phyloP scores from a whole-genome alignment of 1,284 basidiomycete genomes.

The Sanghuangporus baumii region DNA sequence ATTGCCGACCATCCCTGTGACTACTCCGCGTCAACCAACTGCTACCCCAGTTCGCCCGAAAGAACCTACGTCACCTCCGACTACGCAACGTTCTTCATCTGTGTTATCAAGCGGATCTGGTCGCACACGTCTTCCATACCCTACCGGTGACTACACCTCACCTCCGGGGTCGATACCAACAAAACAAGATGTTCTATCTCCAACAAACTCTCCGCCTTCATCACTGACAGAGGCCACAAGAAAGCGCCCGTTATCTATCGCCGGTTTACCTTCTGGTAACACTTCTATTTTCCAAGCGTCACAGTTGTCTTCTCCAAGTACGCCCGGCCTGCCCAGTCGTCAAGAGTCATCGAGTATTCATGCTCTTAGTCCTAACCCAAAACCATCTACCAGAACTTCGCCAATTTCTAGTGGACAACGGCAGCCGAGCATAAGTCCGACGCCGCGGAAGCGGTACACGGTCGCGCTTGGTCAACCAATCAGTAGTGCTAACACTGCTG shows the following conservation, averaged over 20 bases:
- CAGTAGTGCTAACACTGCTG: conserved; percentile 36
- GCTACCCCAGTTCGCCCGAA: conserved; percentile 34
- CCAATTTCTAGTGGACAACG: conserved; percentile 20
- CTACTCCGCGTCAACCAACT: conserved; percentile 33
- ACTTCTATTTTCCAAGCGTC: conserved; percentile 8
- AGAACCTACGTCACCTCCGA: conserved; percentile 62
- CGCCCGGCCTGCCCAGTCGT: conserved; percentile 21
- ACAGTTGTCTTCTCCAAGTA: conserved; percentile 6
- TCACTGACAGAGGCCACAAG: conserved; percentile 32
- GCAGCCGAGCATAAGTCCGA: conserved; percentile 55
- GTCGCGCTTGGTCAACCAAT: conserved; percentile 73
- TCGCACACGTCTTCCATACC: conserved; percentile 67
- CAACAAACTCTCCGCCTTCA: conserved; percentile 54
- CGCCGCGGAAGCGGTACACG: conserved; percentile 66
- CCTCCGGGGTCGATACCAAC: conserved; percentile 38
- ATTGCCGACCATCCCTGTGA: conserved; percentile 12
- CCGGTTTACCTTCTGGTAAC: conserved; percentile 23
- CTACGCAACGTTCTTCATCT: conserved; percentile 34
- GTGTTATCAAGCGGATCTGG: conserved; percentile 25
- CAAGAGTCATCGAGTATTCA: conserved; percentile 2
- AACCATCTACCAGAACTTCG: conserved; percentile 28
- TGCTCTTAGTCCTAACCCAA: conserved; percentile 22
- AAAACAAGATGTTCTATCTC: conserved; percentile 46
- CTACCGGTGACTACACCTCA: conserved; percentile 72
- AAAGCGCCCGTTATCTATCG: conserved; percentile 26